A percentile compares a stretch with the other conserved stretches of the same genome.
These are phyloP conservation scores for Fonsecaea monophora DNA, from an alignment of 2,329 filamentous ascomycete species.

Conservation along the genomic window DNA sequence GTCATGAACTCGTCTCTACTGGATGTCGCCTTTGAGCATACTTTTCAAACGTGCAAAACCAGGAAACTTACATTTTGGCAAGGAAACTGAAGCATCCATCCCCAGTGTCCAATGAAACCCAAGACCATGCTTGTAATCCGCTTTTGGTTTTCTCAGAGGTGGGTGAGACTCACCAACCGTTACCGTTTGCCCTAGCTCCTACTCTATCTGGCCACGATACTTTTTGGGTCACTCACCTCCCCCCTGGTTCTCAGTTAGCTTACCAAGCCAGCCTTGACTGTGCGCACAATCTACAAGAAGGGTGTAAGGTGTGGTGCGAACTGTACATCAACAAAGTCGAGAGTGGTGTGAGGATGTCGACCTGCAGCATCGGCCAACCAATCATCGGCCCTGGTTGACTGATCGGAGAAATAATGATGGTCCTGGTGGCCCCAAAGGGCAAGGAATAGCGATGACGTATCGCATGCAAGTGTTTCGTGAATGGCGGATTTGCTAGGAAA, in stretches of 20 bases:
- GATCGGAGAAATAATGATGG: conserved; percentile 1
- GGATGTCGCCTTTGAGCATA: background rate
- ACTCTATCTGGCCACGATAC: background rate
- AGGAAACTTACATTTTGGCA: background rate
- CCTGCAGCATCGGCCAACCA: background rate
- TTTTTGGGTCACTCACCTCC: background rate
- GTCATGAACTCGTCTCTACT: background rate
- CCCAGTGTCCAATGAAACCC: background rate
- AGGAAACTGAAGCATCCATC: background rate
- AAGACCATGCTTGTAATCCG: background rate
- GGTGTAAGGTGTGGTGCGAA: background rate
- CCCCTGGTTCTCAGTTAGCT: background rate
- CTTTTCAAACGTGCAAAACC: too few relatives aligned
- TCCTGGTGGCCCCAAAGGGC: background rate
- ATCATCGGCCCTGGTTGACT: background rate
- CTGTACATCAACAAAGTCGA: background rate
- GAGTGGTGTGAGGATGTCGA: conserved; percentile 17
- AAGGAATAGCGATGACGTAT: conserved; percentile 6
- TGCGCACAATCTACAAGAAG: background rate
- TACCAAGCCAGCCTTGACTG: conserved; percentile 6
- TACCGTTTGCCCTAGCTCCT: background rate
- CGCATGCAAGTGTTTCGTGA: conserved; percentile 6
- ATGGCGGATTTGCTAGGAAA: background rate
- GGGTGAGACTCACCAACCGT: background rate
- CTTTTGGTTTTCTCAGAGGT: background rate